Percentiles rank a stretch among this genome's conserved stretches.
phyloP scores from a whole-genome alignment of 305 asterid species.

The Rubia occidens region DNA sequence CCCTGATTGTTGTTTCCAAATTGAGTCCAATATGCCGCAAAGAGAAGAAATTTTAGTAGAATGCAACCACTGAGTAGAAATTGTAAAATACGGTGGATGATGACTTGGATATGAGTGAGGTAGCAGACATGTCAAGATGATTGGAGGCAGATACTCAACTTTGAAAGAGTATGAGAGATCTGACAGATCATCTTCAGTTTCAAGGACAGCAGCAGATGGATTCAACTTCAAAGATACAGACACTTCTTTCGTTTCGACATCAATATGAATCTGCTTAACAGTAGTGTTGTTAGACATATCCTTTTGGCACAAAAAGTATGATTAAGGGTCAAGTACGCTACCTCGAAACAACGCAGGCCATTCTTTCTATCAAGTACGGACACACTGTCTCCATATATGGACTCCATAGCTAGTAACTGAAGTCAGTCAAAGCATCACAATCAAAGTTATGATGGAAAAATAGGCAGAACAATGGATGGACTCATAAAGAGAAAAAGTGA shows the following conservation, averaged over 20 bases:
- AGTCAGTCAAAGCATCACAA: slow-evolving; percentile 10
- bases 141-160: slow-evolving; percentile 70
- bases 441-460: not conserved
- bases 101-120: slow-evolving; percentile 80
- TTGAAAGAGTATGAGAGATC: slow-evolving; percentile 64
- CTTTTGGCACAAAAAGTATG: not conserved
- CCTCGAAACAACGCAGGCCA: slow-evolving; percentile 66
- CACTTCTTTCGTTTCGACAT: slow-evolving; percentile 45
- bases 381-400: slow-evolving; percentile 65
- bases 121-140: slow-evolving; percentile 62
- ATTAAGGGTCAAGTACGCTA: slow-evolving; percentile 8
- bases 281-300: slow-evolving; percentile 17
- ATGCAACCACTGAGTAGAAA: slow-evolving; percentile 64
- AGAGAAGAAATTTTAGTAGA: slow-evolving; percentile 46
- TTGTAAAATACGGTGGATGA: slow-evolving; percentile 52
- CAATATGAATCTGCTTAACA: slow-evolving; percentile 53
- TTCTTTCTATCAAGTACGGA: slow-evolving; percentile 43
- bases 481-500: not conserved
- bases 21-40: slow-evolving; percentile 61
- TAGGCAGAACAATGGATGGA: not conserved
- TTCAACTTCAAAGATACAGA: slow-evolving; percentile 43
- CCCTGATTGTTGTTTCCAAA: slow-evolving; percentile 65
- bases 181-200: slow-evolving; percentile 28
- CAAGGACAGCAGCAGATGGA: slow-evolving; percentile 33
- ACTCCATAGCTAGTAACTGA: slow-evolving; percentile 79